Conservation (phyloP, 2,329 filamentous ascomycete genomes). For the Dothideomycetes sp. region DNA sequence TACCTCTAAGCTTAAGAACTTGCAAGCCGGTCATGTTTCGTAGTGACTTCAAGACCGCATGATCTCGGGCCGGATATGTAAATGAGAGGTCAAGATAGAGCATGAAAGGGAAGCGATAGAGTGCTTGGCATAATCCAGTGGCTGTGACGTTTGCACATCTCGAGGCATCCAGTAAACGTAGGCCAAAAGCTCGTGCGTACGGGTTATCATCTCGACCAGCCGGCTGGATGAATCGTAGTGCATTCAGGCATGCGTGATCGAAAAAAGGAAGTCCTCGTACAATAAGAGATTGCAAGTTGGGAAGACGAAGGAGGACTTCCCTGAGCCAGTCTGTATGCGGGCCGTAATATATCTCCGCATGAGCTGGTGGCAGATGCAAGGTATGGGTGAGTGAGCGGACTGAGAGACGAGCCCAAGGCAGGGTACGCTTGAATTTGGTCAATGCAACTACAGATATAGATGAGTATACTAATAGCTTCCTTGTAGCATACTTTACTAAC, state of each 20-base stretch:
- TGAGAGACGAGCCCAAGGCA: constrained; percentile 41
- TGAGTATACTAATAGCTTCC: too few species aligned
- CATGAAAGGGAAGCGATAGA: constrained; percentile 42
- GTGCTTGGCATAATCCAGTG: constrained; percentile 38
- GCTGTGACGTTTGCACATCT: constrained; percentile 49
- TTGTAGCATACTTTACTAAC: constrained; percentile 18
- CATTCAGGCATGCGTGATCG: constrained; percentile 46
- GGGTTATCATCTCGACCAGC: not conserved
- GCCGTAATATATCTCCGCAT: constrained; percentile 50
- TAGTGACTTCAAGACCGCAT: constrained; percentile 35
- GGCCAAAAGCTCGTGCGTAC: constrained; percentile 24
- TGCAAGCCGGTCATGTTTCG: constrained; percentile 39
- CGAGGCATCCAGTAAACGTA: constrained; percentile 47
- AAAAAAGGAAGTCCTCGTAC: constrained; percentile 51
- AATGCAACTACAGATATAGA: constrained; percentile 36
- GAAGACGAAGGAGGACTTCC: constrained; percentile 47
- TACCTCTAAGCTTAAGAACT: constrained; percentile 44
- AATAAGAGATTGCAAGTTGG: constrained; percentile 47
- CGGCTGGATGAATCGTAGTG: constrained; percentile 25
- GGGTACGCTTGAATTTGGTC: constrained; percentile 46
- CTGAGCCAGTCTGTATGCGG: constrained; percentile 48
- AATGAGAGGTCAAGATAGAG: constrained; percentile 49
- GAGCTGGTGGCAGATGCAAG: constrained; percentile 47
- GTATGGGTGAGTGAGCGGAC: constrained; percentile 50
- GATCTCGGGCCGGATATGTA: constrained; percentile 19